Base-by-base conservation (phyloP, 345 rosid genomes). In the Aquilaria malaccensis region DNA sequence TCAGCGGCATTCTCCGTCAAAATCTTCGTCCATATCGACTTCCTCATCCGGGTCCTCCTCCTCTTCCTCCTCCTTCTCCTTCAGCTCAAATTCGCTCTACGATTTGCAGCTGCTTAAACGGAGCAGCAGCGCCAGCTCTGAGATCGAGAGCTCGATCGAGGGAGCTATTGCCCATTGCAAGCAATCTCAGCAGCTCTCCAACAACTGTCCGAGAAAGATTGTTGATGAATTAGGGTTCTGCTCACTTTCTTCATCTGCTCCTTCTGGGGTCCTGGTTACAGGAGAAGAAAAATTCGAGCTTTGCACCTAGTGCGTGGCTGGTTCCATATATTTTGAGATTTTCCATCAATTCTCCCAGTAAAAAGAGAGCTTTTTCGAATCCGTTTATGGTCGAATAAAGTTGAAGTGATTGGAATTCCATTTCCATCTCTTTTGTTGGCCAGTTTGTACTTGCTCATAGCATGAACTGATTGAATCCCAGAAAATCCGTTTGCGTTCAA, bases 121-220 rank as follows among this genome's bases (percentile, higher is more conserved):
- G 70, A 88, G 87, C 68, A 79, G 77, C 64, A 82, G 87, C 52
- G 80, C 75, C 0, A 76, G 74, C 59, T 72, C 81, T 2, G 96
- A 84, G 74, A 65, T 78, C 6, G 96, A 91, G 60, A 74, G 72
- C 67, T 82, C 91, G 56, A 84, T 95, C 12, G 83, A 86, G 59
- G 97, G 85, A 66, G 99, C 99, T 2, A 88, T 95, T 68, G 95
- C 91, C 77, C 93, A 95, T 70, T 95, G 98, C 69, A 88, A 91
- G 55, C 84, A 68, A 59, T 88, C 97, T 51, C 83, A 78, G 31
- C 74, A 74, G 33, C 60, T 52, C 46, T 37, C 7, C 43, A 4
- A 5, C 43, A 37, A 3, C 43, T 4, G 7, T 2, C 58, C 73
- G 33, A 73, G 83, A 53, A 74, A 81, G 66, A 69, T 72, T 55